Evolutionary conservation across 2,329 filamentous ascomycete genomes (phyloP), one percentile per base, ranked within the genome.

Genomic region (Hypoxylon sp.): DNA sequence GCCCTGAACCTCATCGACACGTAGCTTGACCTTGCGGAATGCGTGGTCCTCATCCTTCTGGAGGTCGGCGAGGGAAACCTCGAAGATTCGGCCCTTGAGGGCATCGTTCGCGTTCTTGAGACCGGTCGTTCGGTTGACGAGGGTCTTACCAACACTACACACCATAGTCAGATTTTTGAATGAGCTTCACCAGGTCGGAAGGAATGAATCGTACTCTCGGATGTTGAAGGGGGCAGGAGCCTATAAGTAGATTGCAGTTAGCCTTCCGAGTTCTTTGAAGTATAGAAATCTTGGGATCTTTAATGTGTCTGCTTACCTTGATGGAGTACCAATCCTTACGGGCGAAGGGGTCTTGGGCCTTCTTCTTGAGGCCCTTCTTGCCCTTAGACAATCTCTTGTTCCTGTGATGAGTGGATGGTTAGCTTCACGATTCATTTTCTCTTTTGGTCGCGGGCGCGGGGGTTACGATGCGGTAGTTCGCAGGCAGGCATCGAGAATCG

Each of bases 301-400:
- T 65, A 9, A 51, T 17, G 30, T 3, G 28, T 32, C 13, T 25
- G 61, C 86, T 76, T 80, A 93, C 91, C 91, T 98, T 98, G 86
- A 99, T 91, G 80, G 91, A 93, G 88, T 94, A 99, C 93, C 97
- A 98, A 84, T 98, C 96, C 90, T 99, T 99, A 83, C 95, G 93
- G 80, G 94, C 90, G 89, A 98, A 98, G 80, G 96, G 95, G 85
- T 99, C 96, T 79, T 91, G 87, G 80, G 94, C 95, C 88, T 95
- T 95, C 95, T 99, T 98, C 93, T 98, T 98, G 83, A 98, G 89
- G 85, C 96, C 95, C 91, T 99, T 99, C 93, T 98, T 99, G 88
- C 96, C 96, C 91, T 99, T 99, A 76, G 96, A 98, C 88, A 99
- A 91, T 90, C 96, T 94, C 94, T 99, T 99, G 91, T 99, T 99